Base-by-base conservation (phyloP, 306 rosid species). In the Inga leiocalycina region DNA sequence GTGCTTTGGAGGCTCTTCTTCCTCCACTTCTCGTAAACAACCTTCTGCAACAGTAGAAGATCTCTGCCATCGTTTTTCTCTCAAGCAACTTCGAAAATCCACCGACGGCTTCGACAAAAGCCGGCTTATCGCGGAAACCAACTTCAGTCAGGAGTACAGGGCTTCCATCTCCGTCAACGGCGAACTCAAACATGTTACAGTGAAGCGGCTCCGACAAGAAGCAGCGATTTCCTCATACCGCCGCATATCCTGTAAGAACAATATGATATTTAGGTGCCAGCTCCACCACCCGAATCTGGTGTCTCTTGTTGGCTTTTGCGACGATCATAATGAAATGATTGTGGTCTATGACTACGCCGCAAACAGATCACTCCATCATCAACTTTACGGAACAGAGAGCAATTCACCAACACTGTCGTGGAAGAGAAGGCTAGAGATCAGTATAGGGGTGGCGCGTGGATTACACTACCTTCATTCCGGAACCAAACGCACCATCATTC, bases 251-350 rank as follows among this genome's bases (percentile, higher is more conserved):
- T 22, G 22, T 13, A 35, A 5, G 56, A 48, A 79, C 6, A 52
- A 79, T 6, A 14, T 79, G 11, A 6, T 46, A 14, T 34, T 66
- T 1, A 9, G 20, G 20, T 79, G 67, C 75, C 82, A 79, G 17
- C 67, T 79, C 19, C 49, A 34, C n/a, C 76, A 79, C 49, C 37
- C 66, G 0, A 34, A 67, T 65, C 34, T 79, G 0, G 75, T 79
- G 15, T n/a, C 76, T 13, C 76, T 79, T 8, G 14, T 49, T 12
- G 82, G 82, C 37, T 67, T 46, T 10, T 67, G 76, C 37, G 6
- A 32, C 4, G 39, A 35, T 35, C 39, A 35, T 4, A 35, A 35
- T 35, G 82, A 79, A 74, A 68, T 16, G 66, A 49, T 79, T 0
- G 48, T 35, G 30, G 76, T 79, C 6, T 79, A 34, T 14, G 75